Percentiles rank a stretch among this genome's conserved stretches.
Evolutionary conservation across 2,329 filamentous ascomycete genomes (phyloP).

Genomic region (Cryphonectria radicalis): DNA sequence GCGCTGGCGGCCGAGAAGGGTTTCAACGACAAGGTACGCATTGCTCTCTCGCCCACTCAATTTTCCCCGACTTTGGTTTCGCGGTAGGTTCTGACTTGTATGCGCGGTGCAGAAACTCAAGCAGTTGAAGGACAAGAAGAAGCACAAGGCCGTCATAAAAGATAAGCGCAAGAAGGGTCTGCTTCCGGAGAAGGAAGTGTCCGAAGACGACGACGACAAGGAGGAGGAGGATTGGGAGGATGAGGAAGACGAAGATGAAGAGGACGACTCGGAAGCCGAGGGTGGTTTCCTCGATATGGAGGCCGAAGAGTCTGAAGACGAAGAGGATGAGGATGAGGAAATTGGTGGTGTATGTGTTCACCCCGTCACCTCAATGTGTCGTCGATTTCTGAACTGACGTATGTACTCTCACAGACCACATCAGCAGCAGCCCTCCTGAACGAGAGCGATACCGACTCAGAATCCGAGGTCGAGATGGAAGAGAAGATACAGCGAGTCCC

Average conservation of each 20-base stretch:
- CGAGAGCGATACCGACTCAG: constrained; percentile 61
- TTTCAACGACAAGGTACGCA: constrained; percentile 44
- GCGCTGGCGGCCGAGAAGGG: constrained; percentile 61
- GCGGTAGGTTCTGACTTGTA: background rate
- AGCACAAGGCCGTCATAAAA: constrained; percentile 45
- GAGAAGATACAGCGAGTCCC: constrained; percentile 63
- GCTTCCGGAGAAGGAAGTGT: constrained; percentile 36
- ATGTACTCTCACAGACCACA: constrained; percentile 47
- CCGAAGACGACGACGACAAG: constrained; percentile 33
- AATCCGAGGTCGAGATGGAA: constrained; percentile 79
- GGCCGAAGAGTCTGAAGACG: constrained; percentile 36
- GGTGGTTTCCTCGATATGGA: constrained; percentile 26
- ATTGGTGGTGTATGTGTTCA: constrained; percentile 9
- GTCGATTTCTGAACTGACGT: constrained; percentile 23
- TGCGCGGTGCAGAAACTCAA: constrained; percentile 37
- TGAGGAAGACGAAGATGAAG: constrained; percentile 38
- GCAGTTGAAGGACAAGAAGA: constrained; percentile 55
- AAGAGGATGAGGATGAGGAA: constrained; percentile 33
- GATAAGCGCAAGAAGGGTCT: constrained; percentile 44
- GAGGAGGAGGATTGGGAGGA: constrained; percentile 36
- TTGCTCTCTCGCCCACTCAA: background rate
- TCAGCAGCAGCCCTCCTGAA: constrained; percentile 55
- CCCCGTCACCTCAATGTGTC: background rate
- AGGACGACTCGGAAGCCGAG: constrained; percentile 31
- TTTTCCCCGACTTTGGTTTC: background rate